Evolutionary conservation across 1,139 yeast species (phyloP), one percentile per base, ranked within the genome.

Genomic region (Pneumocystis canis): DNA sequence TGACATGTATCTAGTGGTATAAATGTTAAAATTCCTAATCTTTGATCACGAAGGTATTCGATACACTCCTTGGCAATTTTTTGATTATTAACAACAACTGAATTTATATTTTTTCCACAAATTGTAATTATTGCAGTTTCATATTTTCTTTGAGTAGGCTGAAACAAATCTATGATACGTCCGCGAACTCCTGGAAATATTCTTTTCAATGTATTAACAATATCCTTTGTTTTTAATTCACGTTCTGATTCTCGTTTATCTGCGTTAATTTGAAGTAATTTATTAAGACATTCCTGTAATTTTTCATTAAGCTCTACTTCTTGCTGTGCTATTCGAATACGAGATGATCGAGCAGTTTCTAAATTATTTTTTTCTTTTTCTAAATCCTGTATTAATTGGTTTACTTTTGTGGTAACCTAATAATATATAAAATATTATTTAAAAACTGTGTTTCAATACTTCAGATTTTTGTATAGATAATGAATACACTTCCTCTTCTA

Each of bases 1-100:
- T 82, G 85, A 53, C 92, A 83, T 0, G 90, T 80, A 70, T 89
- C 95, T 63, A 92, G 76, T 0, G 98, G 98, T 66, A 92, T 86
- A 69, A 92, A 90, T 0, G 95, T 84, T 0, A 92, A 90, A 16
- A 82, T 80, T 60, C 97, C 97, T 14, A 86, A 77, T 67, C 96
- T 80, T 71, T 94, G 92, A 67, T 88, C 95, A 69, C 89, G 88
- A 72, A 92, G 77, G 64, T 85, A 85, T 20, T 83, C 82, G 69
- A 92, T 85, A 74, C 98, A 90, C 67, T 84, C 85, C 65, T 85
- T 83, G 0, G 97, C 98, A 25, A 85, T 82, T 14, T 83, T 74
- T 1, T 85, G 75, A 31, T 82, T 82, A 69, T 89, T 96, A 3
- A 92, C 98, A 39, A 92, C 80, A 11, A 92, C 81, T 0, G 97